Evolutionary conservation across 306 rosid genomes (phyloP), one percentile per base, ranked within the genome.

Genomic region (Rubus parviflorus): DNA sequence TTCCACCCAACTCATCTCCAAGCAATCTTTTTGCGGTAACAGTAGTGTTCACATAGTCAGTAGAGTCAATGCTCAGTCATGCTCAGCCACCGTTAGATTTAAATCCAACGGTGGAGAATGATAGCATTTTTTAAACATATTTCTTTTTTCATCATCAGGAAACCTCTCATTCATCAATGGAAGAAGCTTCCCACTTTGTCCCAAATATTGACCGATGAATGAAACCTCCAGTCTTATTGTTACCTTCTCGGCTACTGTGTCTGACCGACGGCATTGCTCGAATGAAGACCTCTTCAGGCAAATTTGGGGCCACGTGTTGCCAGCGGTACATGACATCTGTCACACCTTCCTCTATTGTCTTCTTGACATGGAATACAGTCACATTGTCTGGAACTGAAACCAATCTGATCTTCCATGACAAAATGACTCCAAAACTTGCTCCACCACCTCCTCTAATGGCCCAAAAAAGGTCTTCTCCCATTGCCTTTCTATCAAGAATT

Each of bases 401-500:
- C 5, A 83, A 67, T 7, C 52, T 83, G 8, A 83, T 80, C 60
- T 73, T 80, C 73, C 81, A 83, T 8, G 84, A 73, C 8, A 83
- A 75, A 42, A 80, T 46, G 17, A 83, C 62, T n/a, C 62, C 89
- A 15, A 86, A 83, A 64, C 89, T 83, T 4, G 75, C 79, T 65
- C 75, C 83, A 0, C 86, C 86, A 6, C 85, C 85, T 9, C 85
- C 89, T 74, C 87, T 58, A 57, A 86, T 71, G 17, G 85, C 89
- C 89, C 89, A 83, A 53, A 86, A 86, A 3, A 80, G 35, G 68
- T 86, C 87, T 53, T 86, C 85, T 6, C 87, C 87, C 87, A 86
- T 83, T 1, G 69, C 48, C 9, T 78, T 58, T 68, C 83, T 47
- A 6, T 86, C 79, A 10, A 80, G 83, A 17, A 83, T 70, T 17